Evolutionary conservation across 108 stramenopile species (phyloP), one percentile per base, ranked within the genome.

Genomic region (Skeletonema costatum): DNA sequence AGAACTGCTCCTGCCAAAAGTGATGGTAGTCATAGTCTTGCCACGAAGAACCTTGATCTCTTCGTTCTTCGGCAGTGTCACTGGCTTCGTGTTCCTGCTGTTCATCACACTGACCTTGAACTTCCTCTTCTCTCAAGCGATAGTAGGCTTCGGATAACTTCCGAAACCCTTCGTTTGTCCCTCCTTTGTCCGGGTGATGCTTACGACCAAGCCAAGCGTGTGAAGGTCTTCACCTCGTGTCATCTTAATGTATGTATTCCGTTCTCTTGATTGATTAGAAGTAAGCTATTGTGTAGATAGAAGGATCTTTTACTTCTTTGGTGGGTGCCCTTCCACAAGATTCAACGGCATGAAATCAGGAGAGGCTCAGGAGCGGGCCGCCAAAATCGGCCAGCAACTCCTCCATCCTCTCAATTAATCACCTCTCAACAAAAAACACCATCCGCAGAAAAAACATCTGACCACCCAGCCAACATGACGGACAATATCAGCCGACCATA

Each of bases 161-260:
- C 66, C 93, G 92, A 70, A 96, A 96, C 30, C 89, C 86, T 75
- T 93, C 89, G 56, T 91, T 90, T 65, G 93, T 92, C 29, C 95
- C 95, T 13, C 95, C 95, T 83, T 94, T 96, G 71, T 96, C 95
- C 7, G 86, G 86, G 41, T 87, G 86, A 50, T 80, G 86, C 21
- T 42, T 67, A 16, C 75, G 48, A 21, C 87, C 60, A 61, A 33
- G 19, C 60, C 60, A 31, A 61, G 60, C 60, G 35, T 33, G 60
- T 16, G 31, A 0, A 61, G 60, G 5, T 61, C 60, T 61, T 61
- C 60, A 16, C 16, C 25, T 31, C 60, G 21, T 61, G 60, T 61
- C 60, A 61, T 61, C 0, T 35, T 61, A 4, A 21, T 61, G 35
- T 36, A 21, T 61, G 35, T 36, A 25, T 25, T 25, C 25, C 25